Percentiles rank a stretch among this genome's conserved stretches.
Evolutionary conservation across 1,284 basidiomycete genomes (phyloP).

Genomic region (Cerrena zonata): DNA sequence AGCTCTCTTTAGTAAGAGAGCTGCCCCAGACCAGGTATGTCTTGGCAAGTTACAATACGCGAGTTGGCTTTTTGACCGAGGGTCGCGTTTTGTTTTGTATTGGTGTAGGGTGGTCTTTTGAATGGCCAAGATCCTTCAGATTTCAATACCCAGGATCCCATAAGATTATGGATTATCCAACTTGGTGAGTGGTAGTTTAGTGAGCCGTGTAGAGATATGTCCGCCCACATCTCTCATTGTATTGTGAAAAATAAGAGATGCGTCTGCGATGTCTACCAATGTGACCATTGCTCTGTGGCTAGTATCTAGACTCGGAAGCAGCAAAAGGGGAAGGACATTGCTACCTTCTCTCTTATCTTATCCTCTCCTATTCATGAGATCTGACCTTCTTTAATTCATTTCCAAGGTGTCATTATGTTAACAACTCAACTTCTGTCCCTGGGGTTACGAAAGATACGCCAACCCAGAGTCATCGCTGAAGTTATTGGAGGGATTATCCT

Average conservation of each 20-base stretch:
- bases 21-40: slow-evolving; percentile 25
- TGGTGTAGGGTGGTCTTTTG: slow-evolving; percentile 64
- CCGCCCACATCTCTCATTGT: not conserved
- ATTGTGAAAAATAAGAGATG: not conserved
- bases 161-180: slow-evolving; percentile 88
- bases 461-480: slow-evolving; percentile 84
- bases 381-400: not conserved
- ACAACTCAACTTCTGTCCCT: slow-evolving; percentile 76
- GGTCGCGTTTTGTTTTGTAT: no score
- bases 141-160: slow-evolving; percentile 64
- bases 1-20: slow-evolving; percentile 17
- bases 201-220: not conserved
- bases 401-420: slow-evolving; percentile 69
- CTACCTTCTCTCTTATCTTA: not conserved
- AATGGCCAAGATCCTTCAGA: slow-evolving; percentile 66
- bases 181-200: slow-evolving; percentile 48
- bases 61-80: not conserved
- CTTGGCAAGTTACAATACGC: not conserved
- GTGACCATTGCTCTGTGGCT: no score
- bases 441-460: slow-evolving; percentile 64
- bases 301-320: no score
- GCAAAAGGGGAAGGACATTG: not conserved
- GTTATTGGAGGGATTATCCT: slow-evolving; percentile 89
- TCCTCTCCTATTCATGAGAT: not conserved
- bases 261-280: no score